Base-by-base conservation (phyloP, 2,329 filamentous ascomycete genomes). In the Pleoardoris graminearum region DNA sequence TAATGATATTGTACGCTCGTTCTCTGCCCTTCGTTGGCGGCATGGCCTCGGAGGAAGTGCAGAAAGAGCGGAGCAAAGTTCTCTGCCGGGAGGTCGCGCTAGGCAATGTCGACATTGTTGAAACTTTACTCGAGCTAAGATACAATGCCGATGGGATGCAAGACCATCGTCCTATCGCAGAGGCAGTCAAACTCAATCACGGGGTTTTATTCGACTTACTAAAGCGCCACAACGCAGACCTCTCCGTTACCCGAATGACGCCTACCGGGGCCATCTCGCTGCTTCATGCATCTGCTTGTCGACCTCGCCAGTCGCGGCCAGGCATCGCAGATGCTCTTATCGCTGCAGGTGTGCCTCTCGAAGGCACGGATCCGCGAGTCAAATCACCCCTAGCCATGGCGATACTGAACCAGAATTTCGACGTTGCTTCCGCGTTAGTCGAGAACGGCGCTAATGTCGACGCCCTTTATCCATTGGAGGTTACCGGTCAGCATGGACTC, bases 281-380 rank as follows among this genome's bases (percentile, higher is more conserved):
- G 22, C 48, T 50, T 30, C 48, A 50, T 17, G 23, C 23, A 8
- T 50, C 30, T 36, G 48, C 48, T n/a, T 50, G 39, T 23, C 48
- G 48, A 30, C 48, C 39, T 23, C 48, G 32, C n/a, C 41, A 49
- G 14, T 49, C 51, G 2, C 46, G 51, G 5, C 45, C 51, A 23
- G 51, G 51, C 17, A 53, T 53, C 12, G 51, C 46, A 32, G 39
- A 50, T n/a, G 25, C 32, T 19, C 51, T 53, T 17, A 44, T 53
- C 11, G 46, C 38, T 12, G 33, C 32, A 30, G 41, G 46, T 17
- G 46, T 53, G 22, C 46, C 51, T 14, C 16, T 53, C 6, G 51
- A 53, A 38, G 50, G 46, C 22, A 17, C 16, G 8, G 51, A 53
- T 27, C 32, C 30, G 10, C 32, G 51, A 8, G 50, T 39, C 25